phyloP scores from a whole-genome alignment of 1,284 basidiomycete genomes.

The Apiotrichum gamsii region DNA sequence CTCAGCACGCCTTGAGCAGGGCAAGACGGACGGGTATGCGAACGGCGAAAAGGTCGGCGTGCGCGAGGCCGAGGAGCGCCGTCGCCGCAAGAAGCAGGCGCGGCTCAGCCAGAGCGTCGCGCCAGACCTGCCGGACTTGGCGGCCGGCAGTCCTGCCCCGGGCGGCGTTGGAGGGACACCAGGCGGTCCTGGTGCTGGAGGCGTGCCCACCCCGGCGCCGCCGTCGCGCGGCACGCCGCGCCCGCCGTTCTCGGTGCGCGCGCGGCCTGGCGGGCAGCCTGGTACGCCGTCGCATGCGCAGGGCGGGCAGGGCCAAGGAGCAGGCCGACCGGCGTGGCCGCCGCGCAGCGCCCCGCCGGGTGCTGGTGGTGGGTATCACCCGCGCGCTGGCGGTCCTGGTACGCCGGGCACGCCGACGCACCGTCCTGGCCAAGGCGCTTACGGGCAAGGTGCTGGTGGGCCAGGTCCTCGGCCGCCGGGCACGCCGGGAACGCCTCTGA shows the following conservation, averaged over 20 bases:
- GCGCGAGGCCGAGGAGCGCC: slow-evolving; percentile 15
- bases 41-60: slow-evolving; percentile 32
- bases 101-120: slow-evolving; percentile 15
- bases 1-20: slow-evolving; percentile 28
- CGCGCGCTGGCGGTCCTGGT: neutral
- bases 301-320: too few relatives aligned
- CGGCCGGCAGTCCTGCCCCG: neutral
- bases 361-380: neutral
- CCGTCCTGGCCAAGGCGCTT: neutral
- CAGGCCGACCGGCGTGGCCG: slow-evolving; percentile 8
- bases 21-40: slow-evolving; percentile 35
- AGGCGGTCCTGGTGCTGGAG: neutral
- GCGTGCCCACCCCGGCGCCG: neutral
- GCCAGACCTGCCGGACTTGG: slow-evolving; percentile 14
- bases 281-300: too few relatives aligned
- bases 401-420: slow-evolving; percentile 8
- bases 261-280: neutral
- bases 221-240: neutral
- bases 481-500: slow-evolving; percentile 5
- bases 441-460: neutral
- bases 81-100: slow-evolving; percentile 12
- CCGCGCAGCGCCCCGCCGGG: slow-evolving; percentile 14
- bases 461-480: neutral
- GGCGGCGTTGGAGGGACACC: neutral
- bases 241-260: slow-evolving; percentile 2